Conservation (phyloP, 1,284 basidiomycete genomes). For the Moesziomyces globuligerus region DNA sequence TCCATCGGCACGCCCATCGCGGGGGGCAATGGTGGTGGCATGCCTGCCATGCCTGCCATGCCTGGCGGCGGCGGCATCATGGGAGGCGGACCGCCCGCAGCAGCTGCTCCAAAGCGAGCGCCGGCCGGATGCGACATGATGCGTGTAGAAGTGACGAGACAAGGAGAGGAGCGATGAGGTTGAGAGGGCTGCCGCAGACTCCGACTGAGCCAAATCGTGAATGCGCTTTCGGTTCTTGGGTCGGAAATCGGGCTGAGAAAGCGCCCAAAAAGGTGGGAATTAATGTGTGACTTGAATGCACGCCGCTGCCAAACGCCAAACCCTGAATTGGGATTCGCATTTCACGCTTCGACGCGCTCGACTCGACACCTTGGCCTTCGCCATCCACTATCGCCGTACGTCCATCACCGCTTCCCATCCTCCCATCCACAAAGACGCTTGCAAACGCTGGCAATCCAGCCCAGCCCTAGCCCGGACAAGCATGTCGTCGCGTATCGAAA, state of each 20-base stretch:
- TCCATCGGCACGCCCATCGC: constrained; percentile 23
- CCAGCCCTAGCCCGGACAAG: not conserved
- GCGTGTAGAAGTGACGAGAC: no score
- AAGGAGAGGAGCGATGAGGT: no score
- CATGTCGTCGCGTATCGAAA: constrained; percentile 55
- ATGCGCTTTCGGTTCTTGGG: not conserved
- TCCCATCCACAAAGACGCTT: no score
- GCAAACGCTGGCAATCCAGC: no score
- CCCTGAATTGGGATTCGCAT: no score
- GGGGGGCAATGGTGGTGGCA: constrained; percentile 16
- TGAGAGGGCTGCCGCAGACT: no score
- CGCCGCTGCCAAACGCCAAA: constrained; percentile 4
- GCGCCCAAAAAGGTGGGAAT: constrained; percentile 9
- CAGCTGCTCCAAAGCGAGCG: no score
- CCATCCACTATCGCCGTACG: not conserved
- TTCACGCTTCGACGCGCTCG: no score
- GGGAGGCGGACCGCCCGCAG: constrained; percentile 8
- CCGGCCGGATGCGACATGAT: no score
- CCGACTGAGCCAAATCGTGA: no score
- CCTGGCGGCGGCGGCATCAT: constrained; percentile 20
- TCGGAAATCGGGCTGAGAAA: constrained; percentile 18
- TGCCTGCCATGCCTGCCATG: constrained; percentile 1
- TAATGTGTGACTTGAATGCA: constrained; percentile 18
- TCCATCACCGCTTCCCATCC: not conserved
- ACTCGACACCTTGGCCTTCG: no score